These are phyloP conservation scores for Tetrastigma voinierianum DNA, from an alignment of 164 flowering plant species.

Conservation along the genomic window DNA sequence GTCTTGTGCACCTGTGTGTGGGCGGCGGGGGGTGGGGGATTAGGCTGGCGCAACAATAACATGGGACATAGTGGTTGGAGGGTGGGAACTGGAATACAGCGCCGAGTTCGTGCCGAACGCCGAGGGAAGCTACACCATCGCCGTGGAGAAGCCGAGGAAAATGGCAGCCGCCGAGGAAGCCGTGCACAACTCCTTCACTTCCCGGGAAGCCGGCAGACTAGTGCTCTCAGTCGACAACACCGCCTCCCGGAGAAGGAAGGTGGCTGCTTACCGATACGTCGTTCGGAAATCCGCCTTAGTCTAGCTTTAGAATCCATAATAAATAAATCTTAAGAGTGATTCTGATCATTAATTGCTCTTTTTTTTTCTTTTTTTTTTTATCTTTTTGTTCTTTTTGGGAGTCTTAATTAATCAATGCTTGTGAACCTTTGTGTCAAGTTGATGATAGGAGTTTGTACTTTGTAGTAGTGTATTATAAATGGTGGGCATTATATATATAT, in stretches of 20 bases:
- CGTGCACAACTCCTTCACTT: conserved; percentile 63
- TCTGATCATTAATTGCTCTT: neutral
- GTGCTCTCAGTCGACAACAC: conserved; percentile 86
- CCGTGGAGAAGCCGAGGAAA: conserved; percentile 64
- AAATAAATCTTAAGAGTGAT: neutral
- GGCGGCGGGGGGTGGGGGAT: neutral
- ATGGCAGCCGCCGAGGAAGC: conserved; percentile 57
- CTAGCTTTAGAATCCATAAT: conserved; percentile 4
- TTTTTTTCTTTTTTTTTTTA: neutral
- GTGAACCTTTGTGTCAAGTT: conserved; percentile 4
- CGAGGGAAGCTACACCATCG: conserved; percentile 74
- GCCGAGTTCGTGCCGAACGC: conserved; percentile 82
- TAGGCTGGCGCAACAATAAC: conserved; percentile 84
- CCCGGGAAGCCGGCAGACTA: conserved; percentile 78
- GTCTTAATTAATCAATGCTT: conserved; percentile 5
- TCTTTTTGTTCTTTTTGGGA: neutral
- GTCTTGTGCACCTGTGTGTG: no score
- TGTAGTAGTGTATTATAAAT: conserved; percentile 4
- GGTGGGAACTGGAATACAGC: conserved; percentile 95
- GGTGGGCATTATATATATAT: neutral
- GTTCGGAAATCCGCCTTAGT: conserved; percentile 57
- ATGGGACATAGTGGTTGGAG: conserved; percentile 97
- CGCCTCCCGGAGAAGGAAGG: conserved; percentile 64
- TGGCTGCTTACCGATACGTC: conserved; percentile 85
- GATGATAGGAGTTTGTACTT: neutral